Evolutionary conservation across 73 alveolate species (phyloP), one percentile per base, ranked within the genome.

Genomic region (Tetrahymena borealis): DNA sequence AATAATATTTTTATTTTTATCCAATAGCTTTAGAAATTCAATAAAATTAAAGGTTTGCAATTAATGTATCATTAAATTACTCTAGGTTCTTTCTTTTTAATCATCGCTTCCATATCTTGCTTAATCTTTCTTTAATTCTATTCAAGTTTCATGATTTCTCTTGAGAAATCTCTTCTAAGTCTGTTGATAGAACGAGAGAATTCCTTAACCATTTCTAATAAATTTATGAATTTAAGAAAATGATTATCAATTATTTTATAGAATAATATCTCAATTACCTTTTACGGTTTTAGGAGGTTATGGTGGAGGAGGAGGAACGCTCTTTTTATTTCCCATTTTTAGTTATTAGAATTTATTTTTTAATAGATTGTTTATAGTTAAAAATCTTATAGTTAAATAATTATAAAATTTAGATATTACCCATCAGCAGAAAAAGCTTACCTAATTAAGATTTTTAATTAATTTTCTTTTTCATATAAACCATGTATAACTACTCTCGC

Each of bases 281-380:
- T 93, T 93, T 24, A 93, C 95, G 33, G 95, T 93, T 36, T 93
- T 93, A 11, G 60, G 91, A 79, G 95, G 95, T 32, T 39, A 77
- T 8, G 95, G 95, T 18, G 95, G 95, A 79, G 95, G 95, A 78
- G 92, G 95, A 79, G 95, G 95, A 60, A 60, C 85, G 38, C 85
- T 60, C 28, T 60, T 60, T 77, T 93, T 93, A 38, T 93, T 78
- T 39, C 95, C 95, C 95, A 93, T 93, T 93, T 85, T 39, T 39
- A 85, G 38, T 79, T 79, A 40, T 33, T 39, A 79, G 38, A 39
- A 85, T 79, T 79, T 79, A 31, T 85, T n/a, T 79, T 32, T 32
- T 79, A 79, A 10, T 79, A n/a, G 3, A 28, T 79, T 79, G 43
- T 1, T 36, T 79, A n/a, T 36, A 11, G 43, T 36, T 79, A 33